Percentiles rank a stretch among this genome's conserved stretches.
Evolutionary conservation across 2,329 filamentous ascomycete species (phyloP).

Genomic region (Fusarium nematophilum): DNA sequence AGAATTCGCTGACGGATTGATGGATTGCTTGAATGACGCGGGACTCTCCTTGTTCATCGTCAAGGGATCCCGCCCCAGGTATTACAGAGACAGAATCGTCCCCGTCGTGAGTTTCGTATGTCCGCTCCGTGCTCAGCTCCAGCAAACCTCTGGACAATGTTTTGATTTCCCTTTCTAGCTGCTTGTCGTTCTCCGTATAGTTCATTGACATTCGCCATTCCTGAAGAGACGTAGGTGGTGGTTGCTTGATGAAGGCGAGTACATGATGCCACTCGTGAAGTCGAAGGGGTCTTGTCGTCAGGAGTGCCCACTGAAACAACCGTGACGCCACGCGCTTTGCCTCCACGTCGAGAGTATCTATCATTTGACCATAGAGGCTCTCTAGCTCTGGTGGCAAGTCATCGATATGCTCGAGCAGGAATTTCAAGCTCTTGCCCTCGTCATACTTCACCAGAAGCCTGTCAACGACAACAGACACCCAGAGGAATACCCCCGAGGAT

Average conservation of each 20-base stretch:
- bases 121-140: neutral
- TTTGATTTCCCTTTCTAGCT: slow-evolving; percentile 26
- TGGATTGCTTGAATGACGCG: slow-evolving; percentile 23
- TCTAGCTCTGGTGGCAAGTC: slow-evolving; percentile 3
- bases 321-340: neutral
- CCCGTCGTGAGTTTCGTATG: neutral
- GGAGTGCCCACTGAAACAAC: slow-evolving; percentile 23
- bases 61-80: slow-evolving; percentile 21
- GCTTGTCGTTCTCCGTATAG: slow-evolving; percentile 9
- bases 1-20: slow-evolving; percentile 17
- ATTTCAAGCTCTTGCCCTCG: neutral
- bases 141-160: slow-evolving; percentile 11
- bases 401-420: neutral
- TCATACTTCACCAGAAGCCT: slow-evolving; percentile 8
- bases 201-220: slow-evolving; percentile 8
- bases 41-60: slow-evolving; percentile 16
- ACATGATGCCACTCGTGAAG: slow-evolving; percentile 34
- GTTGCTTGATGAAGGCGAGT: slow-evolving; percentile 11
- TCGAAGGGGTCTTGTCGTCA: slow-evolving; percentile 1
- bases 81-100: neutral
- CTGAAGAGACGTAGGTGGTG: neutral
- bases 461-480: slow-evolving; percentile 18
- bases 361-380: neutral
- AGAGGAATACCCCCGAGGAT: slow-evolving; percentile 24
- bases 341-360: fast-evolving